Conservation (phyloP, 257 asterid species). For the Paraleonurus japonicus region DNA sequence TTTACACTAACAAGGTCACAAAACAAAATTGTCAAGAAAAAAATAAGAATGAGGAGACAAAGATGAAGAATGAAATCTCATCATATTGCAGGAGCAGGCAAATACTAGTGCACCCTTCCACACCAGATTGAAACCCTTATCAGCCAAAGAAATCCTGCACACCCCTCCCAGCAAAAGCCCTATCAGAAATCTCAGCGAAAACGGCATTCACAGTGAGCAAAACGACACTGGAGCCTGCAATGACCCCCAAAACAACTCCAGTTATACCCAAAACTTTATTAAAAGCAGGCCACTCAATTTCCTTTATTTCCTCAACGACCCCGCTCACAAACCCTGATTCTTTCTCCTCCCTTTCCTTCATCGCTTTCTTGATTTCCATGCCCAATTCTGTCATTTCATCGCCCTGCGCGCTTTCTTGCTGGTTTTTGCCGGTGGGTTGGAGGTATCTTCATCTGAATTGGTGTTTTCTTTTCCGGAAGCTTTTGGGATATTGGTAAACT, state of each 20-base stretch:
- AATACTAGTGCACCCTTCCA: slow-evolving; percentile 6
- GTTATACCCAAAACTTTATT: slow-evolving; percentile 79
- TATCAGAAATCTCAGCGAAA: slow-evolving; percentile 88
- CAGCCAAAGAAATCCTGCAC: slow-evolving; percentile 88
- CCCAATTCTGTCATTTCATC: slow-evolving; percentile 53
- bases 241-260: slow-evolving; percentile 80
- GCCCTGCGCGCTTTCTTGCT: background rate
- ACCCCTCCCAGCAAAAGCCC: slow-evolving; percentile 76
- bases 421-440: background rate
- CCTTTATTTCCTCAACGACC: slow-evolving; percentile 75
- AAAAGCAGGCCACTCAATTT: slow-evolving; percentile 95
- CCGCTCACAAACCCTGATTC: slow-evolving; percentile 53
- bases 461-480: slow-evolving; percentile 46
- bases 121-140: slow-evolving; percentile 24
- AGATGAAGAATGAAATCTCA: background rate
- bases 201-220: slow-evolving; percentile 92
- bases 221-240: slow-evolving; percentile 96
- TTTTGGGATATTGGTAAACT: slow-evolving; percentile 21
- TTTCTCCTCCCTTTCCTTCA: slow-evolving; percentile 56
- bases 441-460: slow-evolving; percentile 11
- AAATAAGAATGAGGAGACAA: background rate
- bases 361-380: slow-evolving; percentile 63
- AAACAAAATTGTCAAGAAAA: background rate
- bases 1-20: background rate
- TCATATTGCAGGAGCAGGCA: background rate